These are phyloP conservation scores for Talaromyces trachyspermus DNA, from an alignment of 495 filamentous ascomycete genomes.

Conservation along the genomic window DNA sequence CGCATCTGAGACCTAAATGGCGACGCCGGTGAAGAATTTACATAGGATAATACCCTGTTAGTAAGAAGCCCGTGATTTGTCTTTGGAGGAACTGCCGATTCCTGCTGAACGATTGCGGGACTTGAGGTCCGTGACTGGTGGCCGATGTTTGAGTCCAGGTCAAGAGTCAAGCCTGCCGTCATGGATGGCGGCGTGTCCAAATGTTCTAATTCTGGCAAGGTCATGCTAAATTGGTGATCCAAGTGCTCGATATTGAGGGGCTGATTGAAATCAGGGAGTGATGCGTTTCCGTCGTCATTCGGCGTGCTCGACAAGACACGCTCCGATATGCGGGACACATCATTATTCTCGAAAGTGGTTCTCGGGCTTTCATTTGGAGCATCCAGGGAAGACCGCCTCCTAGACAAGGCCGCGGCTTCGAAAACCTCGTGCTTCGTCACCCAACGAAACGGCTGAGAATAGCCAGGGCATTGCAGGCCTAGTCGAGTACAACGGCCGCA, in stretches of 20 bases:
- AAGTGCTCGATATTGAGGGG: conserved; percentile 11
- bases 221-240: conserved; percentile 24
- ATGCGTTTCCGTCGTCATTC: not conserved
- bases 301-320: not conserved
- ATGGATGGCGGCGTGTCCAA: conserved; percentile 20
- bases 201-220: conserved; percentile 31
- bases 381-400: not conserved
- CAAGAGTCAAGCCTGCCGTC: not conserved
- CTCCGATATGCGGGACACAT: not conserved
- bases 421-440: conserved; percentile 42
- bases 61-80: not conserved
- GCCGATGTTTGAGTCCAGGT: too few species aligned
- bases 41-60: not conserved
- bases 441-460: conserved; percentile 46
- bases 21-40: not conserved
- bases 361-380: not conserved
- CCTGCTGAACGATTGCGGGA: too few species aligned
- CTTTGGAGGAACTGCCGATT: too few species aligned
- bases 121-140: too few species aligned
- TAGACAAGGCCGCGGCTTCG: conserved; percentile 7
- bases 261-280: not conserved
- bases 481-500: conserved; percentile 46
- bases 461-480: conserved; percentile 45
- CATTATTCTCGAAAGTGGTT: not conserved
- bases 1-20: not conserved